Evolutionary conservation across 2,329 filamentous ascomycete species (phyloP), one percentile per base, ranked within the genome.

Genomic region (Saccharata proteae): DNA sequence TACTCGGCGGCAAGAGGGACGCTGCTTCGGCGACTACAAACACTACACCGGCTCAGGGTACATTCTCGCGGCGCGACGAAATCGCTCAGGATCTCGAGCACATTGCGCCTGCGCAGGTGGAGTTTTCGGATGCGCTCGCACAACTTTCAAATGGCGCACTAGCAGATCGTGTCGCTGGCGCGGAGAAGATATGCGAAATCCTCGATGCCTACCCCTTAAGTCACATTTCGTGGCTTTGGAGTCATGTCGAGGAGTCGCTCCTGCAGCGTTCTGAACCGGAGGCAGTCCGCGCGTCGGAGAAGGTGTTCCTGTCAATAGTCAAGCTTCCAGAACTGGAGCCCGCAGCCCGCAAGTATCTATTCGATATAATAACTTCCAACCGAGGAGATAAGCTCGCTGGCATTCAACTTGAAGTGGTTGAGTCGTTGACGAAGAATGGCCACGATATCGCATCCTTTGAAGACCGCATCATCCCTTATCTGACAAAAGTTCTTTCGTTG

Each of bases 401-500:
- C 32, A 38, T 45, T 30, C 47, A 52, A 5, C 47, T 58, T 10
- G 40, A 54, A n/a, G 45, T 51, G 30, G 40, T 59, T 21, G 41
- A 43, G 16, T 49, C 44, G 3, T 47, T 59, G 14, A 59, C 56
- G 12, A 47, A 49, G 21, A 41, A 48, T 15, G 56, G 56, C 3
- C 49, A 53, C 17, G 49, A 58, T 25, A 42, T 59, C 15, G 54
- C n/a, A 57, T 18, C 51, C 52, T 8, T 49, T 55, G 38, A 55
- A 58, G 36, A 42, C 48, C 5, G 43, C 49, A 4, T 44, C 52
- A 12, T 51, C 57, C 29, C 36, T 58, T 6, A 32, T 49, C 43
- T 59, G 5, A 45, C 52, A 14, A 33, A 36, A 11, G n/a, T n/a
- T n/a, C n/a, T n/a, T n/a, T n/a, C n/a, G n/a, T n/a, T n/a, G n/a